Conservation (phyloP, 225 moss, liverwort and hornwort species). For the Thuidium tamariscinum region DNA sequence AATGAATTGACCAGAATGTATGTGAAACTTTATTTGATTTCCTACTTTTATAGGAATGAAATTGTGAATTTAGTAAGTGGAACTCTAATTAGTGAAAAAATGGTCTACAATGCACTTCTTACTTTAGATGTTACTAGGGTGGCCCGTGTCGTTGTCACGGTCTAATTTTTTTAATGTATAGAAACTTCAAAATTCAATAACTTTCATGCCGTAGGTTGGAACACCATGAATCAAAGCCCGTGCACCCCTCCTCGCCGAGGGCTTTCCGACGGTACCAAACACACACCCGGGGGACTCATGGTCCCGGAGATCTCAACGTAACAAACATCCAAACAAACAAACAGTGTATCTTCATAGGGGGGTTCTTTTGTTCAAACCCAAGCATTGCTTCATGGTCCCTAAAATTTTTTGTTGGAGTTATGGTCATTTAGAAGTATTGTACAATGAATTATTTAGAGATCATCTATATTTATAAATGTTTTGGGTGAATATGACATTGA, state of each 20-base stretch:
- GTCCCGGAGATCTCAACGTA: too few relatives aligned
- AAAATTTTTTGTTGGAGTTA: not conserved
- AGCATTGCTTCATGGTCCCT: accelerated
- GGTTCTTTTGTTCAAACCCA: not conserved
- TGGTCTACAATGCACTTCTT: not conserved
- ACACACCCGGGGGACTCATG: too few relatives aligned
- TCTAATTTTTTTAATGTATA: too few relatives aligned
- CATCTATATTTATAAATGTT: too few relatives aligned
- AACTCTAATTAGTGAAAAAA: accelerated
- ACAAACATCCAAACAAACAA: too few relatives aligned
- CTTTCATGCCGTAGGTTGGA: too few relatives aligned
- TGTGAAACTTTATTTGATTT: not conserved
- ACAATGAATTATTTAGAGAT: not conserved
- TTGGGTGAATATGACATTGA: not conserved
- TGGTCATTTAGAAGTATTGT: not conserved
- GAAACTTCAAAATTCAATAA: too few relatives aligned
- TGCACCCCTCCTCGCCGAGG: too few relatives aligned
- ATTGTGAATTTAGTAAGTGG: not conserved
- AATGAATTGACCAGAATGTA: not conserved
- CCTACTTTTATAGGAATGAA: not conserved
- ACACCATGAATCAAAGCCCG: too few relatives aligned
- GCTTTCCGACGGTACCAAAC: too few relatives aligned
- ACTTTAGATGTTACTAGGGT: not conserved
- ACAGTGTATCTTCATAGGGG: too few relatives aligned
- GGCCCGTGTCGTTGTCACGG: too few relatives aligned